Evolutionary conservation across 768 basidiomycete species (phyloP), one percentile per base, ranked within the genome.

Genomic region (Chalciporus chontae): DNA sequence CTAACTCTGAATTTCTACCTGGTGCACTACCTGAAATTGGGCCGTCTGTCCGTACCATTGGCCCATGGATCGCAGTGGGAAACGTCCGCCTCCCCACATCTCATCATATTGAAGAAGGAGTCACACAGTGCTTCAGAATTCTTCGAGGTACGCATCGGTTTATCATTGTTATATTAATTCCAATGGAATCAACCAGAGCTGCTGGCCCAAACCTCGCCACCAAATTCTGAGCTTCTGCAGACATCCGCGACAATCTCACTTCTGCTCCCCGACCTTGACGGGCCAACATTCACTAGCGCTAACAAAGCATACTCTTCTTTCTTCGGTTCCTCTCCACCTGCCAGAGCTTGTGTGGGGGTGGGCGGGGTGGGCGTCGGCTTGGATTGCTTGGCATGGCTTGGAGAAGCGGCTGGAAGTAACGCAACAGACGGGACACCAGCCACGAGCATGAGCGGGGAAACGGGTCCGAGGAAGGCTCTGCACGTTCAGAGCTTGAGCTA

Each of bases 401-500:
- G 45, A 6, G 58, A 49, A 41, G 69, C 5, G 11, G 41, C 24
- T 46, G 51, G 43, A 19, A 21, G 15, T 21, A 4, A 13, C 21
- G 36, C 18, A 26, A 34, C 19, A 71, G 71, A 46, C 5, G 34
- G 15, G n/a, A 48, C 9, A 3, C 8, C 13, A 5, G 29, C 19
- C 36, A 40, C 4, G 37, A 46, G 4, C 34, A 44, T 48, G 27
- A 51, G 32, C 19, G 62, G 65, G 24, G 76, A 77, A 60, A 55
- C 49, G 8, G 61, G 49, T 17, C 42, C 61, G 6, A 73, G 94
- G 39, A 80, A 80, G 48, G 85, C 90, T 0, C 74, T 98, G 40
- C 96, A 99, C 63, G 96, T 99, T 2, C 96, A 98, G 68, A 79
- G 94, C 8, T 62, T 97, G 54, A 97, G 95, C 67, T 97, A 98